Evolutionary conservation across 768 basidiomycete genomes (phyloP).

Genomic region (Daedalea quercina): DNA sequence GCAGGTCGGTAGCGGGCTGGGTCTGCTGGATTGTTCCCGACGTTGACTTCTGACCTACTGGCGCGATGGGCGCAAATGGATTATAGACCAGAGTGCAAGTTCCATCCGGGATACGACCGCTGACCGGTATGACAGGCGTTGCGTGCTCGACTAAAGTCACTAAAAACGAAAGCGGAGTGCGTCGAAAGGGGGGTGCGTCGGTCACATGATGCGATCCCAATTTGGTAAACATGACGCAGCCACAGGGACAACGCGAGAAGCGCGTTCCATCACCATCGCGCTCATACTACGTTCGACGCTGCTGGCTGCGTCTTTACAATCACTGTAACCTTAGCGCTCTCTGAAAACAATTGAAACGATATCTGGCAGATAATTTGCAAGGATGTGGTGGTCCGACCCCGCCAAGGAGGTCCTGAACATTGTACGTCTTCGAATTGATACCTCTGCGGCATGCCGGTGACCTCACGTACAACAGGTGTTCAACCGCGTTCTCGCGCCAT

Average conservation of each 20-base stretch:
- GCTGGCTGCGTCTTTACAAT: not conserved
- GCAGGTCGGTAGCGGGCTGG: not conserved
- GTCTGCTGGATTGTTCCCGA: not conserved
- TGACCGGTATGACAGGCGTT: no score
- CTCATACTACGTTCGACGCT: no score
- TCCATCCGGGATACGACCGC: not conserved
- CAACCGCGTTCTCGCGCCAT: constrained; percentile 88
- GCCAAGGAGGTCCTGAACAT: constrained; percentile 80
- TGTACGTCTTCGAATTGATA: constrained; percentile 33
- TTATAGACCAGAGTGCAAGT: not conserved
- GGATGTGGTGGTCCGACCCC: constrained; percentile 86
- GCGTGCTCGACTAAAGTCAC: no score
- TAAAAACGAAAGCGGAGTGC: no score
- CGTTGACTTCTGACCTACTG: not conserved
- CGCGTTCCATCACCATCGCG: not conserved
- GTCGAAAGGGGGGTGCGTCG: not conserved
- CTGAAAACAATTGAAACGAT: not conserved
- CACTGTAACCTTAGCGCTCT: not conserved
- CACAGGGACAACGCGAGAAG: not conserved
- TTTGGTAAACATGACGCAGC: not conserved
- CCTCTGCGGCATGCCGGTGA: not conserved
- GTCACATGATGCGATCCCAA: not conserved
- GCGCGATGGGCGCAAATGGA: no score
- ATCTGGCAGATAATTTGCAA: constrained; percentile 8
- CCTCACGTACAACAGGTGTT: constrained; percentile 46